Evolutionary conservation across 2,329 filamentous ascomycete genomes (phyloP), one percentile per base, ranked within the genome.

Genomic region (Aspergillus awamori): DNA sequence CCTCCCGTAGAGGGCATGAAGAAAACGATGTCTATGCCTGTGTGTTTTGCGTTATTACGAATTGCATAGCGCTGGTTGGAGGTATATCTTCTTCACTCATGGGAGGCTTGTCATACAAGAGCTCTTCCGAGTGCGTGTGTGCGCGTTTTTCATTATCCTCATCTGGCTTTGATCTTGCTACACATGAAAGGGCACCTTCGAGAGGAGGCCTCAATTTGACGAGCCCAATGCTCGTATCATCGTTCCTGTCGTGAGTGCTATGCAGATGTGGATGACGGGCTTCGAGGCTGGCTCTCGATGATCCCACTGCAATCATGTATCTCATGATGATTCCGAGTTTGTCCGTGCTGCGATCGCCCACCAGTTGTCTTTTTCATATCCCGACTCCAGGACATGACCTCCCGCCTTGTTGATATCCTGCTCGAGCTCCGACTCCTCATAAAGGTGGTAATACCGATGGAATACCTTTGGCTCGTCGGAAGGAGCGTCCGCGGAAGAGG

Each of bases 351-450:
- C 84, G 73, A 97, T 88, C 57, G 88, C 92, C 94, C 94, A 99
- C 95, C 95, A 98, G 79, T 99, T 99, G 74, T 98, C 95, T 80
- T 89, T 93, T 74, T 99, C 95, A 77, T 98, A 99, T 36, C 95
- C 95, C 62, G 87, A 87, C 66, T 91, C 88, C 24, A 95, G 70
- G 13, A 97, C 87, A 53, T 78, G 79, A 7, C 93, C 95, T 17
- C 93, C 93, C 20, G 89, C 93, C 15, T 84, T 83, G 54, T 77
- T 75, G 60, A 97, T 85, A 74, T 97, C 91, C 47, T 86, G 83
- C 74, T 97, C 93, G 61, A 99, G 81, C 80, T 99, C 95, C 15
- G 91, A 91, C 73, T 91, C 85, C 57, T 86, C 84, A 77, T 97
- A 99, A 26, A 99, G 82, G 78, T 99, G 95, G 75, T 99, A 99